phyloP scores from a whole-genome alignment of 78 protist species.

The Neovahlkampfia damariscottae region DNA sequence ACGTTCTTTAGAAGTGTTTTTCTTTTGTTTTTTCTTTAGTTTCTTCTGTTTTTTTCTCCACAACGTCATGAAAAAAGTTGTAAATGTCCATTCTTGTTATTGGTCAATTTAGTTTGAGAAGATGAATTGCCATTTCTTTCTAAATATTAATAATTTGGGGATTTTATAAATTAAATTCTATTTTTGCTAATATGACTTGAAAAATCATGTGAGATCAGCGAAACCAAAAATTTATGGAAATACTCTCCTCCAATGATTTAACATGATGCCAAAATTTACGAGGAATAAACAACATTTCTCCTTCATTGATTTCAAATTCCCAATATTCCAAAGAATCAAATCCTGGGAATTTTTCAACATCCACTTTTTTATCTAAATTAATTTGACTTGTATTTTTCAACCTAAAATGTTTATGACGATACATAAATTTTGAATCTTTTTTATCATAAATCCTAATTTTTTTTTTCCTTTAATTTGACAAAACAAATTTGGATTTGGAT shows the following conservation, averaged over 20 bases:
- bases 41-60: no score
- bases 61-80: no score
- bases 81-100: no score
- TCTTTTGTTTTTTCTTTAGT: no score
- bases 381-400: neutral
- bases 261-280: constrained; percentile 15
- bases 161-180: no score
- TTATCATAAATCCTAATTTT: neutral
- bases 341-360: neutral
- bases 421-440: neutral
- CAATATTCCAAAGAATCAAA: neutral
- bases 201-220: no score
- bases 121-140: no score
- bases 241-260: constrained; percentile 9
- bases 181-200: no score
- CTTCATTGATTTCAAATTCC: constrained; percentile 4
- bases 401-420: neutral
- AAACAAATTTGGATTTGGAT: constrained; percentile 12
- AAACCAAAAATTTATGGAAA: constrained; percentile 32
- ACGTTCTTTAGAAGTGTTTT: no score
- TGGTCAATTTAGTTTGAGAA: no score
- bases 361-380: neutral
- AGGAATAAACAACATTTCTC: constrained; percentile 37
- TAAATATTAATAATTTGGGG: no score
- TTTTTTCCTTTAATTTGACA: constrained; percentile 8